Evolutionary conservation across 129 eudicot species (phyloP), one percentile per base, ranked within the genome.

Genomic region (Arctium lappa): DNA sequence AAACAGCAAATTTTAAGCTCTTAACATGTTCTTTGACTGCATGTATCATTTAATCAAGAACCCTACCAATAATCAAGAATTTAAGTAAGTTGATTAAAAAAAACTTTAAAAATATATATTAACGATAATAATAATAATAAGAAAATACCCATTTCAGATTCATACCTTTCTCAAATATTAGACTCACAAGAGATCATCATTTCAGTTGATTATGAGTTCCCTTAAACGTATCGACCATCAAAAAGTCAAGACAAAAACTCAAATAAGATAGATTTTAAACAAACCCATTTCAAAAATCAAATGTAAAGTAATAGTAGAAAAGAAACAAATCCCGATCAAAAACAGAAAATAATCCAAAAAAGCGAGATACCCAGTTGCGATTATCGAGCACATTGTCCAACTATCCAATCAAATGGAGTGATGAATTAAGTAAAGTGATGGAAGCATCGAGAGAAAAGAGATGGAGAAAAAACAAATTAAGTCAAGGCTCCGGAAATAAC

Each of bases 341-440:
- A 11, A 62, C 36, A 46, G 16, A 16, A 66, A 39, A 42, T 65
- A 29, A 30, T 72, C 74, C 39, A 80, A 78, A 53, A 42, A 39
- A 30, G 44, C 39, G 34, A 33, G 77, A 72, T 60, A 42, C 88
- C 86, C 82, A 39, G 53, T 76, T 77, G 80, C 68, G 60, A 81
- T 76, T 81, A 31, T 40, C 72, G 29, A 40, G 78, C 50, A 60
- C 86, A 82, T 75, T 69, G 80, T 62, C 73, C 72, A 68, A 69
- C 15, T 15, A 65, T n/a, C 29, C 72, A 46, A 76, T 70, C 40
- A 77, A 81, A 69, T 72, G 70, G 11, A 18, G 27, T 50, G 11
- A 71, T 48, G 42, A 77, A 78, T 50, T 71, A 73, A 74, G 68
- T 46, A 46, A 30, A 78, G 12, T 27, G 34, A 65, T 63, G 46